Conservation (phyloP, 768 basidiomycete species). For the Infundibulicybe gibba region DNA sequence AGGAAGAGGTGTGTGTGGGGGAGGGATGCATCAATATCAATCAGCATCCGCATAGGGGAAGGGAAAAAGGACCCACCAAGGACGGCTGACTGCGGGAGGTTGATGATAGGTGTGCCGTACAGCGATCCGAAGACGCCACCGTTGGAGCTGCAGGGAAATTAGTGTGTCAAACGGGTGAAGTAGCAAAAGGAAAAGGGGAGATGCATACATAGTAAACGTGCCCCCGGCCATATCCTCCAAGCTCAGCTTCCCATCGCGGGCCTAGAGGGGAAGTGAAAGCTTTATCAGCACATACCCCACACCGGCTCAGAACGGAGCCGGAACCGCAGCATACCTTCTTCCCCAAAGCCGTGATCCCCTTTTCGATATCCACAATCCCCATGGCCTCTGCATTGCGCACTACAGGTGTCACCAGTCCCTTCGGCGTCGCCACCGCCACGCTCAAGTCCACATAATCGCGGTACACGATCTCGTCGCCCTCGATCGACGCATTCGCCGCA, state of each 20-base stretch:
- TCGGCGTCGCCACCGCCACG: constrained; percentile 97
- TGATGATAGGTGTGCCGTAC: constrained; percentile 98
- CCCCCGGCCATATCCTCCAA: constrained; percentile 98
- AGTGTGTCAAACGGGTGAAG: too few species aligned
- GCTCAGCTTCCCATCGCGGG: constrained; percentile 88
- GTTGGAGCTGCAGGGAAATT: constrained; percentile 78
- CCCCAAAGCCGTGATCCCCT: constrained; percentile 85
- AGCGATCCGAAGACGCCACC: constrained; percentile 98
- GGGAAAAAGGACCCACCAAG: constrained; percentile 49
- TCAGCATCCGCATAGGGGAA: too few species aligned
- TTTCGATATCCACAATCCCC: constrained; percentile 89
- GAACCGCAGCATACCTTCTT: constrained; percentile 75
- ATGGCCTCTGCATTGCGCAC: constrained; percentile 86
- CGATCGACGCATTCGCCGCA: constrained; percentile 90
- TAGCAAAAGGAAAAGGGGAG: too few species aligned
- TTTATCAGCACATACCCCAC: too few species aligned
- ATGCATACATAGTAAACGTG: constrained; percentile 90
- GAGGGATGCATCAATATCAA: too few species aligned
- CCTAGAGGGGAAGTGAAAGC: too few species aligned
- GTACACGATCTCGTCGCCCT: constrained; percentile 92
- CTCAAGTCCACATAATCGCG: constrained; percentile 90
- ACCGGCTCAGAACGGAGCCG: too few species aligned
- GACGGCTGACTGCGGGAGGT: constrained; percentile 92
- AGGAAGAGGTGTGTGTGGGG: too few species aligned
- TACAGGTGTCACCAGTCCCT: constrained; percentile 95